A percentile compares a stretch with the other conserved stretches of the same genome.
Evolutionary conservation across 805 yeast species (phyloP).

Genomic region (Priceomyces fermenticarens): DNA sequence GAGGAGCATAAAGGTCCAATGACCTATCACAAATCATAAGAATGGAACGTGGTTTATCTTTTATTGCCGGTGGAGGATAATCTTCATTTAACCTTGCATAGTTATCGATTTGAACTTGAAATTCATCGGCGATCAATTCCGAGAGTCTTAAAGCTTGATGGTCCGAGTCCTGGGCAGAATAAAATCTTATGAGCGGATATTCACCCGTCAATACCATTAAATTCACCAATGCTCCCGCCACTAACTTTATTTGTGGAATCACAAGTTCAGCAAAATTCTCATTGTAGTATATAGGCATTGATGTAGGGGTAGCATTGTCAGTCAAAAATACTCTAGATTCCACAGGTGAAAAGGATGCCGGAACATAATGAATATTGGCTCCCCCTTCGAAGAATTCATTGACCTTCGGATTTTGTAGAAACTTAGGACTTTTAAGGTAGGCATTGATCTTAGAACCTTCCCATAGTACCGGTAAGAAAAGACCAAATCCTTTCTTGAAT

Average conservation of each 20-base stretch:
- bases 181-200: conserved; percentile 80
- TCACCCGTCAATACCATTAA: conserved; percentile 80
- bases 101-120: conserved; percentile 69
- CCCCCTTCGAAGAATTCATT: conserved; percentile 30
- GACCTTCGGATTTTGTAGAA: conserved; percentile 29
- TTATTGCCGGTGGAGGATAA: conserved; percentile 53
- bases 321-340: conserved; percentile 74
- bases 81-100: conserved; percentile 69
- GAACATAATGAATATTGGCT: conserved; percentile 22
- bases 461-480: conserved; percentile 57
- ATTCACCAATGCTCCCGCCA: conserved; percentile 66
- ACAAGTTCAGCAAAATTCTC: conserved; percentile 60
- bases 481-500: conserved; percentile 70
- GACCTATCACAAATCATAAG: conserved; percentile 80
- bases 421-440: conserved; percentile 19
- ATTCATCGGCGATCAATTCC: conserved; percentile 64
- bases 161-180: conserved; percentile 47
- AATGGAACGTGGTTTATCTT: conserved; percentile 63
- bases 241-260: conserved; percentile 50
- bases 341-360: conserved; percentile 51
- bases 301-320: conserved; percentile 45
- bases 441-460: conserved; percentile 20
- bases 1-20: conserved; percentile 76
- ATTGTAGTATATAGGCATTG: conserved; percentile 74
- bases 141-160: conserved; percentile 61